Base-by-base conservation (phyloP, 805 yeast genomes). In the Candida sphagnicola region DNA sequence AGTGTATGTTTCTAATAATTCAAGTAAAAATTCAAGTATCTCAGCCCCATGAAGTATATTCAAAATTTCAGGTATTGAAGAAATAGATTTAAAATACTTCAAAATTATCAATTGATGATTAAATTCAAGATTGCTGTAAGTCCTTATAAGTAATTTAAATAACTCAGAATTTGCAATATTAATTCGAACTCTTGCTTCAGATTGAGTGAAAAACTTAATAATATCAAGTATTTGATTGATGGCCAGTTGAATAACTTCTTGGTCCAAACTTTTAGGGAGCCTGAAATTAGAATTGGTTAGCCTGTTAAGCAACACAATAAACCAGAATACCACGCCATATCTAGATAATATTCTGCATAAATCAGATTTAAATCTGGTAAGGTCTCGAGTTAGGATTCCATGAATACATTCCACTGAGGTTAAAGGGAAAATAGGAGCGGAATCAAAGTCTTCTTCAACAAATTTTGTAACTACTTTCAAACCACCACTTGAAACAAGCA, bases 401-500 rank as follows among this genome's bases (percentile, higher is more conserved):
- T 59, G 57, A 13, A 70, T 56, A 26, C 64, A 54, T 15, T 67
- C 63, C 16, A 70, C 58, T 3, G 71, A 51, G 13, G 61, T 63
- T 8, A 61, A 37, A 2, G 74, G 64, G 39, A 70, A 59, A 13
- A 55, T 59, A 0, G 71, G 74, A 3, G 60, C 50, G 1, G 55
- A 30, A 30, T 63, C 70, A 37, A 64, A 62, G 42, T 72, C 76
- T 38, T 68, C 76, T 39, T 72, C 76, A 3, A 73, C 59, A 43
- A 74, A 68, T 28, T 68, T 66, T 1, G 72, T 50, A 21, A 74
- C 53, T 3, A 72, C 64, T 21, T 65, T 53, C 15, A 75, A 52
- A 0, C 76, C 75, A 3, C 78, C 78, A 37, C 69, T 57, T 3
- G 74, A 65, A 4, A 72, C 60, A 42, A 72, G 68, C 61, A 63